Base-by-base conservation (phyloP, 2,329 filamentous ascomycete genomes). In the Biscogniauxia sp. region DNA sequence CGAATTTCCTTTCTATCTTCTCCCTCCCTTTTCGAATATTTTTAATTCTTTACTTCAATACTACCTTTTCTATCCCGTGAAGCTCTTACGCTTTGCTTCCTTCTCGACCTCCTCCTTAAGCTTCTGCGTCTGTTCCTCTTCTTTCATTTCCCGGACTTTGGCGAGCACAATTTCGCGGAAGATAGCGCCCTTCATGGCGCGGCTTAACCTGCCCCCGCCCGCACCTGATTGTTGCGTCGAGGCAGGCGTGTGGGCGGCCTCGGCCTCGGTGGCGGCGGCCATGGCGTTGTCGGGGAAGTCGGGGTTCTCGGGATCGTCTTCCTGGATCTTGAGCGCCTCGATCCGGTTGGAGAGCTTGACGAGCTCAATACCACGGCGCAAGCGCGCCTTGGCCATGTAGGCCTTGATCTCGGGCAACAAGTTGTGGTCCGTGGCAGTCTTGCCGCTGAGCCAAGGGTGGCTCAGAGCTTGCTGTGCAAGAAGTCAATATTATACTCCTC, bases 301-400 rank as follows among this genome's bases (percentile, higher is more conserved):
- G 60, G 91, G 89, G 66, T 92, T 87, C 61, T 95, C 87, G 5
- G 82, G 80, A 66, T 90, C 92, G 66, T 97, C 93, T 72, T 97
- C 93, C 75, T 95, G 90, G 81, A 96, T 89, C 79, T 93, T 96
- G 79, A 99, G 89, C 32, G 91, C 85, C 75, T 97, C 92, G 79
- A 99, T 98, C 66, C 94, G 91, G 79, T 97, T 97, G 66, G 92
- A 88, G 58, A 99, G 87, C 79, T 96, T 97, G 82, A 98, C 91
- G 72, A 97, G 88, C 78, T 98, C 92, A 79, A 99, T 96, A 71
- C 93, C 94, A 66, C 94, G 90, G 76, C 90, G 90, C 69, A 99
- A 89, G 64, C 93, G 92, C 60, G 92, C 92, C 77, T 93, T 93
- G 65, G 93, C 90, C 77, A 96, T 92, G 81, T 95, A 96, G 56